phyloP scores from a whole-genome alignment of 2,329 filamentous ascomycete genomes.

The Byssochlamys sp. region DNA sequence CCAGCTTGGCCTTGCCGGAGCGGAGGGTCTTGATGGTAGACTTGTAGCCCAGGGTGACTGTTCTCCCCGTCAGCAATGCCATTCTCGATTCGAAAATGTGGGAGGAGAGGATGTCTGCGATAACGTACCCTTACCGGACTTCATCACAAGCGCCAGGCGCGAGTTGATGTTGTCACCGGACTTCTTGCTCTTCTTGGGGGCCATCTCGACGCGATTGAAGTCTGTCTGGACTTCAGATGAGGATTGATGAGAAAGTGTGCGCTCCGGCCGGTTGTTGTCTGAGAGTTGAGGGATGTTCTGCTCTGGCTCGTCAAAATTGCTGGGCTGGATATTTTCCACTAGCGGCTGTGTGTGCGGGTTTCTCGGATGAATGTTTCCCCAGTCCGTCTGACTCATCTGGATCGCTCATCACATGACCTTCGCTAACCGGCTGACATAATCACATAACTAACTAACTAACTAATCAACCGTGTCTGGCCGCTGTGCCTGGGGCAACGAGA shows the following conservation, averaged over 20 bases:
- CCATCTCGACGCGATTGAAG: constrained; percentile 46
- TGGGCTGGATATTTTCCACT: constrained; percentile 5
- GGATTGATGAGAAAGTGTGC: constrained; percentile 8
- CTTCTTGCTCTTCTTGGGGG: constrained; percentile 63
- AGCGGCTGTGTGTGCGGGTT: not conserved
- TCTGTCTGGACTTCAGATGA: constrained; percentile 14
- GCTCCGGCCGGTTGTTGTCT: constrained; percentile 10
- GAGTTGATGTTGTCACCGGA: constrained; percentile 70
- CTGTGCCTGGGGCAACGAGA: not conserved
- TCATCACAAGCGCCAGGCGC: constrained; percentile 60
- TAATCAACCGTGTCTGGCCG: too few relatives aligned
- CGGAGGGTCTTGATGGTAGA: constrained; percentile 82
- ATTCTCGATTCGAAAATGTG: not conserved
- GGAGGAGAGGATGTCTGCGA: not conserved
- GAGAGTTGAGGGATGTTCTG: constrained; percentile 7
- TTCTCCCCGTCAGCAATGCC: constrained; percentile 7
- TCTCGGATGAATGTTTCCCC: not conserved
- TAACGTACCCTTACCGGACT: constrained; percentile 22
- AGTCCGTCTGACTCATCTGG: not conserved
- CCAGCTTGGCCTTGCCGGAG: constrained; percentile 94
- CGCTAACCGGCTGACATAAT: not conserved
- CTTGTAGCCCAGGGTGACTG: constrained; percentile 84
- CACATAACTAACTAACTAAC: too few relatives aligned
- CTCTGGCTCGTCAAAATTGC: constrained; percentile 1
- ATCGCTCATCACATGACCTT: not conserved